Percentiles rank a stretch among this genome's conserved stretches.
Evolutionary conservation across 148 eudicot species (phyloP).

Genomic region (Persicaria tinctoria): DNA sequence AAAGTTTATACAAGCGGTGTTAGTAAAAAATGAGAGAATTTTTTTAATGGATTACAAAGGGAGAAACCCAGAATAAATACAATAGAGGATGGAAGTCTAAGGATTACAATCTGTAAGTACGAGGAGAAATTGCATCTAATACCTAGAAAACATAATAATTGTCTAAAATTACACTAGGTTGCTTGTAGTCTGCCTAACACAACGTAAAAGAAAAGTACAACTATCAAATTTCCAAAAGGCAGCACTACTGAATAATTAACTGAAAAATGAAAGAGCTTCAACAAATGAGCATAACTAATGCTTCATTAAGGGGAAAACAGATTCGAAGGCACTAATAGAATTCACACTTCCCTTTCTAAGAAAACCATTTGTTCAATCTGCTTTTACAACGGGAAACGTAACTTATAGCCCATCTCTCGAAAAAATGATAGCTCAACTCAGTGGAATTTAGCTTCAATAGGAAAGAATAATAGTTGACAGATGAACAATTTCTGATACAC

Average conservation of each 20-base stretch:
- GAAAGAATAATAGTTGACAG: not conserved
- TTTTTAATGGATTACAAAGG: too few species aligned
- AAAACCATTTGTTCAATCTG: not conserved
- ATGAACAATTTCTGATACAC: not conserved
- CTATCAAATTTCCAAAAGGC: too few species aligned
- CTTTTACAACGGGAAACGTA: not conserved
- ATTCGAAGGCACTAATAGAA: not conserved
- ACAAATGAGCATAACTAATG: not conserved
- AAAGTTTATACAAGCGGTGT: not conserved
- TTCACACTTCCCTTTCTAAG: not conserved
- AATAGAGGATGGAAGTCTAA: too few species aligned
- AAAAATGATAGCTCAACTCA: not conserved
- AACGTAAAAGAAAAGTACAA: too few species aligned
- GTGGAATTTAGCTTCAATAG: not conserved
- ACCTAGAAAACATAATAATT: too few species aligned
- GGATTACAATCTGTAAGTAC: too few species aligned
- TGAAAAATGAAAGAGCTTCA: not conserved
- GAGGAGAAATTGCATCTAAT: too few species aligned
- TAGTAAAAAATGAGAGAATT: too few species aligned
- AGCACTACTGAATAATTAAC: too few species aligned
- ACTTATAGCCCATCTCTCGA: not conserved
- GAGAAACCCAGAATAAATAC: too few species aligned
- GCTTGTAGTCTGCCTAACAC: too few species aligned
- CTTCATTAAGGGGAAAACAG: not conserved
- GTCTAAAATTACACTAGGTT: too few species aligned